Evolutionary conservation across 805 yeast species (phyloP).

Genomic region (Blastobotrys chiropterorum): DNA sequence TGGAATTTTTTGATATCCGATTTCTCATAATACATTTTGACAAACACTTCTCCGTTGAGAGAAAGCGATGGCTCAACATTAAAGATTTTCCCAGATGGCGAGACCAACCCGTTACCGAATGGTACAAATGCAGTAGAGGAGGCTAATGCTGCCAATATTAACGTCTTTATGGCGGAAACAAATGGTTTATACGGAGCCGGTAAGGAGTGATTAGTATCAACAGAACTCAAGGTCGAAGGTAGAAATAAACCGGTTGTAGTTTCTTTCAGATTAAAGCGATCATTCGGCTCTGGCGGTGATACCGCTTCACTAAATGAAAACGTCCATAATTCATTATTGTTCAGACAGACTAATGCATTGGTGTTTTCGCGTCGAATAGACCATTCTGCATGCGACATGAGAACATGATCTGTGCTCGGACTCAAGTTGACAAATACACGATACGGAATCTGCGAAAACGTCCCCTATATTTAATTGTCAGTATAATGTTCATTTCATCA

Average conservation of each 20-base stretch:
- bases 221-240: conserved; percentile 19
- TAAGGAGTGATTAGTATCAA: conserved; percentile 1
- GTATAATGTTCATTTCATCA: no score
- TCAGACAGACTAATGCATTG: conserved; percentile 17
- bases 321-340: conserved; percentile 26
- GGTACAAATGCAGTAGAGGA: conserved; percentile 13
- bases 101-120: conserved; percentile 15
- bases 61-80: conserved; percentile 19
- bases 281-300: conserved; percentile 16
- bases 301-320: conserved; percentile 16
- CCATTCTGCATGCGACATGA: conserved; percentile 23
- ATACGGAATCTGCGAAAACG: conserved; percentile 18
- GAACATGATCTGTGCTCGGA: conserved; percentile 8
- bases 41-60: conserved; percentile 19
- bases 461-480: conserved; percentile 10
- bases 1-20: conserved; percentile 17
- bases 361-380: conserved; percentile 17
- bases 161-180: conserved; percentile 15
- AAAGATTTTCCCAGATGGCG: conserved; percentile 12
- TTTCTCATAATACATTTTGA: conserved; percentile 15
- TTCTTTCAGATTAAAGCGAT: conserved; percentile 19
- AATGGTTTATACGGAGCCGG: conserved; percentile 23
- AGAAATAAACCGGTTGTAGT: conserved; percentile 25
- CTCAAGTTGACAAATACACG: conserved; percentile 19
- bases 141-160: conserved; percentile 13